Conservation (phyloP, 495 filamentous ascomycete genomes). For the Penicillium atrosanguineum region DNA sequence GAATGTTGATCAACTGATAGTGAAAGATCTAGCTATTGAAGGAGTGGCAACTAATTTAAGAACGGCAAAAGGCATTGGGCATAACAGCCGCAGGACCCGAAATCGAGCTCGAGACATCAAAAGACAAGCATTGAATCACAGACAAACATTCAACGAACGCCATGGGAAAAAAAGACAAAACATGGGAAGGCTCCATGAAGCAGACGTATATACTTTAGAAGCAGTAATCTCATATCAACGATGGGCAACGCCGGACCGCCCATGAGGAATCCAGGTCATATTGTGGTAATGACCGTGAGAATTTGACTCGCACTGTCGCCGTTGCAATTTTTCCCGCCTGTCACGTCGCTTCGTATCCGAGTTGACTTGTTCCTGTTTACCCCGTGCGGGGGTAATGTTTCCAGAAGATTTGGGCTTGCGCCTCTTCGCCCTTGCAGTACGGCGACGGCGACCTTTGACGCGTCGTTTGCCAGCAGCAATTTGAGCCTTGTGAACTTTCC, state of each 20-base stretch:
- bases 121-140: not conserved
- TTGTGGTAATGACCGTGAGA: conserved; percentile 17
- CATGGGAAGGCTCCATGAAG: not conserved
- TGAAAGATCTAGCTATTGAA: not conserved
- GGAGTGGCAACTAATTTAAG: not conserved
- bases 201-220: not conserved
- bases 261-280: conserved; percentile 6
- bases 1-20: not conserved
- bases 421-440: not conserved
- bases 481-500: not conserved
- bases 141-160: not conserved
- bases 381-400: not conserved
- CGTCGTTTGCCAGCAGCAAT: not conserved
- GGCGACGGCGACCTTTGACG: conserved; percentile 1
- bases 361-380: conserved; percentile 21
- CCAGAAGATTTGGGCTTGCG: not conserved
- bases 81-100: not conserved
- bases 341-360: conserved; percentile 27
- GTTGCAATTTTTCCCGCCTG: conserved; percentile 19
- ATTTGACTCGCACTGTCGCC: conserved; percentile 5
- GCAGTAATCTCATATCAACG: not conserved
- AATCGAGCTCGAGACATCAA: not conserved
- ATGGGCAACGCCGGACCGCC: conserved; percentile 12
- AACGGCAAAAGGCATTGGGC: not conserved
- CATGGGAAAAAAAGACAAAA: not conserved